Base-by-base conservation (phyloP, 2,329 filamentous ascomycete genomes). In the Pyricularia grisea region DNA sequence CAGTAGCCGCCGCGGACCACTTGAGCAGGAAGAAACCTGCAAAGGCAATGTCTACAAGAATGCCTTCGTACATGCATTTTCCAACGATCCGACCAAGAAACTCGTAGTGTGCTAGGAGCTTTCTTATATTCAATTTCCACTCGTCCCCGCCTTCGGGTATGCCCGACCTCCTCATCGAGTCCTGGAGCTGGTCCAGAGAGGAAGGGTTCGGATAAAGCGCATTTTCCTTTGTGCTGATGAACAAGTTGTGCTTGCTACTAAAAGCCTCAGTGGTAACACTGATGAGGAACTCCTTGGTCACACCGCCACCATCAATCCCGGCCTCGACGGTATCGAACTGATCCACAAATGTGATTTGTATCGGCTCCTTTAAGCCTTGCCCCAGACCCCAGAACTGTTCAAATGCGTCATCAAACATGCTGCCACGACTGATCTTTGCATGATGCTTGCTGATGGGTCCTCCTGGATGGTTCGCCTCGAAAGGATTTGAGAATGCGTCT, bases 11-110 rank as follows among this genome's bases (percentile, higher is more conserved):
- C 68, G 94, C 85, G 2, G 93, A 88, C 95, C 95, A 99, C 77
- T 98, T 97, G 70, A 97, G 86, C 7, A 99, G 85, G 80, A 99
- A 99, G 81, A 99, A 99, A 0, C 92, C 90, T 0, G 94, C 94
- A 81, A 99, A 99, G 67, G 88, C 88, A 70, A 97, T 90, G 78
- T 99, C 94, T 65, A 98, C 90, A 3, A 99, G 84, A 64, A 99
- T 98, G 0, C 94, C 94, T 80, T 99, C 95, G 76, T 99, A 99
- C 75, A 99, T 83, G 79, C 95, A 99, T 77, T 99, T 99, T 12
- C 95, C 95, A 30, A 99, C 90, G 31, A 99, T 87, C 3, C 95
- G 90, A 1, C 95, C 95, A 0, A 98, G 83, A 73, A 99, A 99
- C 75, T 98, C 94, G 76, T 93, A 98, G 17, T 89, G 87, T 71